Base-by-base conservation (phyloP, 305 asterid genomes). In the Fraxinus baroniana region DNA sequence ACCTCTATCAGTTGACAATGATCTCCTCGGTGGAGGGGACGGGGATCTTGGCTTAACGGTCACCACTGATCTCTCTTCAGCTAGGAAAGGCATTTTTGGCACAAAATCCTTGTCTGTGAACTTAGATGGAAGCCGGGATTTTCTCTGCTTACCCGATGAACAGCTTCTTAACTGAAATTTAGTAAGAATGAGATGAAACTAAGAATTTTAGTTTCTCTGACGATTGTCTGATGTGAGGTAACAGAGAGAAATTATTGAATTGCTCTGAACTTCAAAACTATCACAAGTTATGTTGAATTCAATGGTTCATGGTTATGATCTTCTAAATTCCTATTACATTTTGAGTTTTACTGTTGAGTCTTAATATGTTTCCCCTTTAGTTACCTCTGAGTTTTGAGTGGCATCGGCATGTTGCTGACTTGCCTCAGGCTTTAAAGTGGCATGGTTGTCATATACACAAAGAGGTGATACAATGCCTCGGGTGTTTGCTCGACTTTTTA, bases 1-100 rank as follows among this genome's bases (percentile, higher is more conserved):
- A 66, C 90, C 93, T 89, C 97, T 91, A 76, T 92, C 98, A 18
- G 98, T 91, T 83, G 98, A 94, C 79, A 90, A 85, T 85, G 98
- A 95, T 91, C 98, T 91, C 84, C 94, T 91, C 17, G 89, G 77
- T 2, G 98, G 97, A 73, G 98, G 98, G 9, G 98, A 95, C 44
- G 98, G 93, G 84, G 89, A 91, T 85, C 94, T 90, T 78, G 89
- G 80, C 81, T 86, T 88, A 52, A 57, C n/a, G 72, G 88, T 68
- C 84, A 80, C 85, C 79, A 79, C 70, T 39, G 87, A 66, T 86
- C 86, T 89, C 66, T 91, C 94, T 88, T 91, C 95, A n/a, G 89
- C 52, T 39, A 87, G 86, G 83, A 90, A 84, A 49, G 93, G 86
- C 82, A 88, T 35, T 88, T 91, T 92, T 24, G 92, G 87, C 10